A percentile compares a stretch with the other conserved stretches of the same genome.
Conservation (phyloP, 2,329 filamentous ascomycete species). For the Colletotrichum scovillei region DNA sequence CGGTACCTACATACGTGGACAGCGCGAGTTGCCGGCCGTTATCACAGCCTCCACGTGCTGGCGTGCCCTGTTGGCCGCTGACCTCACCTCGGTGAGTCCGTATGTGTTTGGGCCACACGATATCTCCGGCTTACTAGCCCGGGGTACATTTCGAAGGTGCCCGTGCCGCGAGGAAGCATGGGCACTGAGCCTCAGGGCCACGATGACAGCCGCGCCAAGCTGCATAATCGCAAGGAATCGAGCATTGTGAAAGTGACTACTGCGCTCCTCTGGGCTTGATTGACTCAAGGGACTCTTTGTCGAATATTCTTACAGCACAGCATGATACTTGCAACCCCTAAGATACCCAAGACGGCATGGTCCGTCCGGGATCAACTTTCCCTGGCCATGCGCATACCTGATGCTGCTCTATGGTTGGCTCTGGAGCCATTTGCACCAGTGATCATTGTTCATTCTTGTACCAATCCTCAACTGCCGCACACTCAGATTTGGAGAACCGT, state of each 20-base stretch:
- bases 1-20: constrained; percentile 68
- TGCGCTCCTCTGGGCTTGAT: not conserved
- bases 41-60: constrained; percentile 55
- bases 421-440: not conserved
- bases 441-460: constrained; percentile 1
- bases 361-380: not conserved
- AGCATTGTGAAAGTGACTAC: not conserved
- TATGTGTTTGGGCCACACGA: constrained; percentile 66
- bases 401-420: constrained; percentile 4
- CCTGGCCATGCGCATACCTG: not conserved
- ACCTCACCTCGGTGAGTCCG: constrained; percentile 57
- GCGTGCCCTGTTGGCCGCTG: constrained; percentile 64
- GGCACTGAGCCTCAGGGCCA: constrained; percentile 21
- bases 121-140: constrained; percentile 15
- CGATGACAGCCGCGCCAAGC: constrained; percentile 16
- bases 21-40: constrained; percentile 50
- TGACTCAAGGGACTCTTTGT: not conserved
- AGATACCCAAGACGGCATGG: not conserved
- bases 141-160: constrained; percentile 36
- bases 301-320: not conserved
- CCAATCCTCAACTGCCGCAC: constrained; percentile 2
- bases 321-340: not conserved
- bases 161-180: constrained; percentile 50
- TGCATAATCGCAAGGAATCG: constrained; percentile 12
- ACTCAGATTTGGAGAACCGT: constrained; percentile 6